Base-by-base conservation (phyloP, 2,329 filamentous ascomycete species). In the Ophiostoma sp. region DNA sequence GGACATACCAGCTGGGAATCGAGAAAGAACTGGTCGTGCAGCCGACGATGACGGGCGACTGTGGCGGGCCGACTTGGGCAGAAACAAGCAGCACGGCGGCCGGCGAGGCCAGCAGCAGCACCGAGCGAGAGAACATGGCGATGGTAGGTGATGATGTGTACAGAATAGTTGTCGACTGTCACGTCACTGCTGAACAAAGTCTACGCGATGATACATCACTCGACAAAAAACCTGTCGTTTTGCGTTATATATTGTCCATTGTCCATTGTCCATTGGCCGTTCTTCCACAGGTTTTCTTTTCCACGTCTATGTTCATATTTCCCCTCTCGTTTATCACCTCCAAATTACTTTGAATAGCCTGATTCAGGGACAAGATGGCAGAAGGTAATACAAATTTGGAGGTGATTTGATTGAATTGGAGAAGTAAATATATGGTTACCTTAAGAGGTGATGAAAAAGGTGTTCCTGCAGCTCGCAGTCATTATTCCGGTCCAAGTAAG, bases 31-130 rank as follows among this genome's bases (percentile, higher is more conserved):
- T 66, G 36, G 61, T 42, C 22, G 61, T 66, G 22, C 36, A 42
- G 22, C 36, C 61, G n/a, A 36, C 36, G 17, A 42, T 28, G n/a
- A 42, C 15, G 12, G 61, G 61, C 33, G 61, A 63, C 31, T 39
- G 31, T n/a, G 57, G 57, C 33, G 57, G 57, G 17, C 17, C 19
- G 31, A 63, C 61, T 22, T 66, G 61, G 19, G 61, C 61, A 2
- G 59, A 19, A 1, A n/a, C 61, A 1, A 66, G 12, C 36, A 66
- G 36, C 11, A 66, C 61, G 36, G 22, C 36, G 1, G 61, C n/a
- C 36, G 61, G 61, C 61, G 61, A 66, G 5, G 36, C 61, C 61
- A 66, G 61, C 36, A 66, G 61, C 22, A 66, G 36, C n/a, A 66
- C 39, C 12, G 63, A 66, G 15, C 25, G 63, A n/a, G 59, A 22